Percentiles rank a stretch among this genome's conserved stretches.
Evolutionary conservation across 2,329 filamentous ascomycete genomes (phyloP).

Genomic region (Blumeria hordei): DNA sequence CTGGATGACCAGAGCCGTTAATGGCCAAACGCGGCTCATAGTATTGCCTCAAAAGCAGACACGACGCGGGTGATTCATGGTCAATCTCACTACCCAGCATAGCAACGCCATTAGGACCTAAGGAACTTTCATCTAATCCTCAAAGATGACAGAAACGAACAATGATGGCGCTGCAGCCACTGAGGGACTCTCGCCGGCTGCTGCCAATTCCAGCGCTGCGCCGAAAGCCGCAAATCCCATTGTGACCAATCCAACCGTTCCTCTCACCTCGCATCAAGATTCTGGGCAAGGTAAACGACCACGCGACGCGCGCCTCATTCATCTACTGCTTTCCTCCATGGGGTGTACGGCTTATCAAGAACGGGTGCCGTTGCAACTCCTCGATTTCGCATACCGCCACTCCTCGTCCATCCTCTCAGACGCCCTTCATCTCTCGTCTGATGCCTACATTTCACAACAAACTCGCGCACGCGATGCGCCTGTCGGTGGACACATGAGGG

Average conservation of each 20-base stretch:
- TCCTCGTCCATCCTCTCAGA: conserved; percentile 47
- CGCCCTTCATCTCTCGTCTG: conserved; percentile 41
- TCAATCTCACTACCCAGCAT: no score
- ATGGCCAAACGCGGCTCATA: no score
- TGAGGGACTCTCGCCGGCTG: conserved; percentile 24
- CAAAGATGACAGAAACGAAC: conserved; percentile 13
- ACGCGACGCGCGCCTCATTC: conserved; percentile 56
- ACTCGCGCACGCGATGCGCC: conserved; percentile 14
- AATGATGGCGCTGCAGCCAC: conserved; percentile 15
- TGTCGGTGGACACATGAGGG: conserved; percentile 12
- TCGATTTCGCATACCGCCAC: conserved; percentile 73
- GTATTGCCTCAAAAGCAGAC: neutral
- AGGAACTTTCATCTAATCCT: no score
- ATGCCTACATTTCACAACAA: conserved; percentile 32
- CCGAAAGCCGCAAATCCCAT: conserved; percentile 5
- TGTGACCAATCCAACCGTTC: conserved; percentile 11
- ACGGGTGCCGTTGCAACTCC: conserved; percentile 57
- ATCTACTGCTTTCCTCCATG: conserved; percentile 55
- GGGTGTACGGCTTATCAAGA: conserved; percentile 61
- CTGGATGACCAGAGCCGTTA: no score
- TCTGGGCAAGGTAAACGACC: conserved; percentile 26
- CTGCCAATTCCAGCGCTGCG: conserved; percentile 10
- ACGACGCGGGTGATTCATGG: no score
- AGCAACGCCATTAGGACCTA: no score
- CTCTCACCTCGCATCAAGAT: conserved; percentile 14